Conservation (phyloP, 2,329 filamentous ascomycete species). For the Mariannaea elegans region DNA sequence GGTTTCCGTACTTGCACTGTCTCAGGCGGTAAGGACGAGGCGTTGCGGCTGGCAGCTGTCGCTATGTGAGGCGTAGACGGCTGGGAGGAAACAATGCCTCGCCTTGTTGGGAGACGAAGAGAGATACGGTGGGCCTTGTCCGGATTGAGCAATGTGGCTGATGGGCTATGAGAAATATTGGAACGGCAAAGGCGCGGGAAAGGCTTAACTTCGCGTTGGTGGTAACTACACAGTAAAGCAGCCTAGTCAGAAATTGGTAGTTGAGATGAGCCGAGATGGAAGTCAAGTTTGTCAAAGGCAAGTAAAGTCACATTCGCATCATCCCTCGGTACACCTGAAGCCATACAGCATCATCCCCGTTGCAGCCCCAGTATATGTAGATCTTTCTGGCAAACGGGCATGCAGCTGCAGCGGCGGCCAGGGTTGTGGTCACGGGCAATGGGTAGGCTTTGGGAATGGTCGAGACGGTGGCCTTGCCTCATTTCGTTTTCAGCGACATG, state of each 20-base stretch:
- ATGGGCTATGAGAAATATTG: background rate
- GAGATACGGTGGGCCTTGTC: background rate
- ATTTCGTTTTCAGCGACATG: background rate
- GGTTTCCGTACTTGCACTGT: background rate
- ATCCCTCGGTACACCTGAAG: background rate
- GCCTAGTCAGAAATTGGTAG: constrained; percentile 10
- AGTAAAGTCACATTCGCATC: constrained; percentile 1
- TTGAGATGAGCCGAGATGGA: constrained; percentile 7
- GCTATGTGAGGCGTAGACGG: constrained; percentile 2
- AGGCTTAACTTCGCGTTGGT: constrained; percentile 4
- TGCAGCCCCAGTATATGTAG: constrained; percentile 1
- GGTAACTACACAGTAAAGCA: background rate
- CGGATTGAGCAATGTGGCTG: constrained; percentile 16
- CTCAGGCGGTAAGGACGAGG: constrained; percentile 3
- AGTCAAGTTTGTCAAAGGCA: background rate
- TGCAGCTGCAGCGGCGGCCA: constrained; percentile 8
- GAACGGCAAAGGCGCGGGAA: background rate
- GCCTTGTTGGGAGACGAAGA: background rate
- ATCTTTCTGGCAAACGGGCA: constrained; percentile 5
- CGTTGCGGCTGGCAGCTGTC: constrained; percentile 4
- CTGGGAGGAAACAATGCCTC: constrained; percentile 1
- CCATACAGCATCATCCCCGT: background rate
- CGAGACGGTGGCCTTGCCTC: background rate
- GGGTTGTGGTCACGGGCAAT: constrained; percentile 11
- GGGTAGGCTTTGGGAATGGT: constrained; percentile 19